A percentile compares a stretch with the other conserved stretches of the same genome.
phyloP scores from a whole-genome alignment of 2,329 filamentous ascomycete species.

The Fusarium bactridioides region DNA sequence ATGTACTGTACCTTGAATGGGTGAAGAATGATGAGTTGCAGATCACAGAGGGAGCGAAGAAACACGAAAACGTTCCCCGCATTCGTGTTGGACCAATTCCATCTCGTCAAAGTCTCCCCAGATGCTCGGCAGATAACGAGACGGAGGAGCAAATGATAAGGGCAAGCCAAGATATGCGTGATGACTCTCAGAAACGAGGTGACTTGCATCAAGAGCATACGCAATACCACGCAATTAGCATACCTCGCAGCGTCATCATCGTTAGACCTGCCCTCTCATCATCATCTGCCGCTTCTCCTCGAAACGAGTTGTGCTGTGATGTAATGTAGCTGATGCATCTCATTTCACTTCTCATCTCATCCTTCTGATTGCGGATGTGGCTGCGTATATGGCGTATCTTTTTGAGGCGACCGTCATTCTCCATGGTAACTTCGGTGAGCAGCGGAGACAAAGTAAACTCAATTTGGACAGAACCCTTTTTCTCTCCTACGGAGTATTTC shows the following conservation, averaged over 20 bases:
- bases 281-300: background rate
- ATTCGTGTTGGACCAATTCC: constrained; percentile 25
- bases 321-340: background rate
- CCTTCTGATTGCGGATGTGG: constrained; percentile 19
- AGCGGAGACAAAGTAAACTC: background rate
- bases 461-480: background rate
- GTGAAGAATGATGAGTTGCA: background rate
- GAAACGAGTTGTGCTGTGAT: background rate
- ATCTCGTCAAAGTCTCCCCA: constrained; percentile 6
- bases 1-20: background rate
- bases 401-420: background rate
- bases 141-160: background rate
- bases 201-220: constrained; percentile 20
- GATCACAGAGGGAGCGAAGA: background rate
- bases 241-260: constrained; percentile 22
- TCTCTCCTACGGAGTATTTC: background rate
- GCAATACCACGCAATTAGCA: constrained; percentile 18
- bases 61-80: constrained; percentile 12
- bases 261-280: background rate
- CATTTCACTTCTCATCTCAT: background rate
- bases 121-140: constrained; percentile 14
- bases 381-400: constrained; percentile 21
- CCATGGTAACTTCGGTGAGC: constrained; percentile 30
- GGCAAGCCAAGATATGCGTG: background rate
- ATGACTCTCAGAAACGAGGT: background rate